Base-by-base conservation (phyloP, 73 alveolate species). In the Blepharisma japonicum region DNA sequence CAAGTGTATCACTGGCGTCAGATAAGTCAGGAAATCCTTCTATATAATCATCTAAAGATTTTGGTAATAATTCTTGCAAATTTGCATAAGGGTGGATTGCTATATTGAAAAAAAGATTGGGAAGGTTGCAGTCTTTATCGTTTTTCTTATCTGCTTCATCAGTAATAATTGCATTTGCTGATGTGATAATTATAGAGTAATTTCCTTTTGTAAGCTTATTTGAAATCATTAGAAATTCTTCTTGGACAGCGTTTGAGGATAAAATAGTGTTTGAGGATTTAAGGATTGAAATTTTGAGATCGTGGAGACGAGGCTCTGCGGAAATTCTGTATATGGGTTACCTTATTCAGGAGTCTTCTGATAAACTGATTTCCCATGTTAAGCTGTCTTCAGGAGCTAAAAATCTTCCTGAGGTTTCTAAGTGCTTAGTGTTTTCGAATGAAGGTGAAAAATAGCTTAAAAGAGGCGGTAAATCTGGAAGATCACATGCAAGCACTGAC, bases 371-470 rank as follows among this genome's bases (percentile, higher is more conserved):
- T 1, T 61, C 50, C 11, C 14, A 25, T 20, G 49, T 61, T 2
- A 14, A 61, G 14, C 14, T 39, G 14, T 61, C 18, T 14, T n/a
- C 39, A 20, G 74, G 23, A 25, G 74, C 14, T 25, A 25, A 14
- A 61, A 61, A 61, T n/a, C 46, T n/a, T n/a, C 74, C 74, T 14
- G 46, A 61, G 23, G 50, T 39, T 20, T n/a, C 74, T 20, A 61
- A 25, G 46, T 61, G 47, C 4, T 39, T 39, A 14, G 39, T 25
- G 14, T n/a, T 14, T 20, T n/a, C 11, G 48, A 61, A 61, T 20
- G 74, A 20, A 8, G 38, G 74, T 20, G 74, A 20, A 5, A 61
- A 61, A 25, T 20, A 61, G 18, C 23, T 39, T 9, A 61, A 25
- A 25, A 25, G 18, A 20, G 74, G 74, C 11, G 74, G 74, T 2